Percentiles rank a stretch among this genome's conserved stretches.
These are phyloP conservation scores for Rhodotorula graminis DNA, from an alignment of 768 basidiomycete genomes.

Conservation along the genomic window DNA sequence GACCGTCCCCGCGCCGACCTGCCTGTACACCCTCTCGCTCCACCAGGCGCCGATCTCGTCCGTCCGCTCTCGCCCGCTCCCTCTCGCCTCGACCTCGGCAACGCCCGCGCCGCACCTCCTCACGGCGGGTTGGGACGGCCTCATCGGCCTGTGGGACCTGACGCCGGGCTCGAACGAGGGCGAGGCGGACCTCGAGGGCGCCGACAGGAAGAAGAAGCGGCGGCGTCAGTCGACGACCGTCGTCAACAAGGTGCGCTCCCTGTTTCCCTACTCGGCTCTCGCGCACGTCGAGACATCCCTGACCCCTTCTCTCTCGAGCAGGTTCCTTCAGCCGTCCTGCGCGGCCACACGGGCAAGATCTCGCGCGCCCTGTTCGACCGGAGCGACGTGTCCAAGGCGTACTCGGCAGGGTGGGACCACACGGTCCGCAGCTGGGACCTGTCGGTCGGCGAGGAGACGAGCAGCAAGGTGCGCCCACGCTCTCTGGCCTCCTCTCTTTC, in stretches of 20 bases:
- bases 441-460: constrained; percentile 55
- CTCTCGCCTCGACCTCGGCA: neutral
- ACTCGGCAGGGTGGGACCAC: constrained; percentile 75
- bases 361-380: constrained; percentile 62
- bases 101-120: constrained; percentile 61
- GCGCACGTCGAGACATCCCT: too few species aligned
- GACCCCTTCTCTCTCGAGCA: constrained; percentile 21
- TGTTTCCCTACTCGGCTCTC: too few species aligned
- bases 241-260: constrained; percentile 53
- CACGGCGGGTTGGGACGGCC: constrained; percentile 79
- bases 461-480: constrained; percentile 45
- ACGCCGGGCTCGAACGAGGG: constrained; percentile 61
- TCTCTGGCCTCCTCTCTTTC: neutral
- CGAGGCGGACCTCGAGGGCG: constrained; percentile 48
- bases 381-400: constrained; percentile 51
- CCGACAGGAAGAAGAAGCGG: constrained; percentile 60
- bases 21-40: constrained; percentile 69
- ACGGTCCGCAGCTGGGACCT: constrained; percentile 84
- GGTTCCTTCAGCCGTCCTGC: constrained; percentile 67
- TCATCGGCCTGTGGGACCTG: constrained; percentile 79
- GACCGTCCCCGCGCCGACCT: constrained; percentile 45
- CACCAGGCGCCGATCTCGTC: constrained; percentile 78
- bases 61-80: constrained; percentile 51
- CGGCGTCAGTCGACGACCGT: constrained; percentile 54
- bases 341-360: constrained; percentile 76